These are phyloP conservation scores for Apiospora hydei DNA, from an alignment of 2,329 filamentous ascomycete species.

Conservation along the genomic window DNA sequence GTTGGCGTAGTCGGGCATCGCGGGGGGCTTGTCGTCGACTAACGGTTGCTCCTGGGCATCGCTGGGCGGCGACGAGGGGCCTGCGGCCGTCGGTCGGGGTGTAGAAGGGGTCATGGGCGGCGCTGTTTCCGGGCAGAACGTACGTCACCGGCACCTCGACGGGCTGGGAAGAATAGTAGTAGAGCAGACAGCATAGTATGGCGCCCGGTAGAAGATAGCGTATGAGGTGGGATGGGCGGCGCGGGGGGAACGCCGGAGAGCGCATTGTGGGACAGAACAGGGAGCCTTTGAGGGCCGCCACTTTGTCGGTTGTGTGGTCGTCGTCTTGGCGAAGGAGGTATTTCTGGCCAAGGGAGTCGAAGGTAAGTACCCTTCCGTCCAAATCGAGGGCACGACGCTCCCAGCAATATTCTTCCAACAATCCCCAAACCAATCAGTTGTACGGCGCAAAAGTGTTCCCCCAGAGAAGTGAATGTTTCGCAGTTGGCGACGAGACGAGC, in stretches of 20 bases:
- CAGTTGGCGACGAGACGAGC: background rate
- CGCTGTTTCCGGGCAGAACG: slow-evolving; percentile 29
- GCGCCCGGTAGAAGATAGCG: slow-evolving; percentile 49
- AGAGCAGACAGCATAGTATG: slow-evolving; percentile 45
- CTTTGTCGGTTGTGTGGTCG: background rate
- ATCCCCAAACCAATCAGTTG: background rate
- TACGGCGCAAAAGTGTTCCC: background rate
- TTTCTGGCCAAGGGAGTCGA: background rate
- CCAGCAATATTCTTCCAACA: background rate
- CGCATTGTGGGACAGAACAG: slow-evolving; percentile 41
- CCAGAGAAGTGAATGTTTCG: background rate
- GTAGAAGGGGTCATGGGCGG: slow-evolving; percentile 22
- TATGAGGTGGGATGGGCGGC: slow-evolving; percentile 52
- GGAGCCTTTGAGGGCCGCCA: slow-evolving; percentile 33
- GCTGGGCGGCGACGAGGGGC: slow-evolving; percentile 18
- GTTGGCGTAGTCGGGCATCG: slow-evolving; percentile 28
- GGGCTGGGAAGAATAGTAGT: slow-evolving; percentile 40
- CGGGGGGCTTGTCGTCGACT: slow-evolving; percentile 29
- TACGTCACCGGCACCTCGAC: slow-evolving; percentile 31
- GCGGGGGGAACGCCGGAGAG: slow-evolving; percentile 50
- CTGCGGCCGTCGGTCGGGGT: slow-evolving; percentile 1
- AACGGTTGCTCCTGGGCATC: slow-evolving; percentile 28
- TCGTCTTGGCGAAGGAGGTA: background rate
- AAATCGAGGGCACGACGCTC: background rate
- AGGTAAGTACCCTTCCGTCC: background rate